phyloP scores from a whole-genome alignment of 495 filamentous ascomycete species.

The Annulohypoxylon nitens region DNA sequence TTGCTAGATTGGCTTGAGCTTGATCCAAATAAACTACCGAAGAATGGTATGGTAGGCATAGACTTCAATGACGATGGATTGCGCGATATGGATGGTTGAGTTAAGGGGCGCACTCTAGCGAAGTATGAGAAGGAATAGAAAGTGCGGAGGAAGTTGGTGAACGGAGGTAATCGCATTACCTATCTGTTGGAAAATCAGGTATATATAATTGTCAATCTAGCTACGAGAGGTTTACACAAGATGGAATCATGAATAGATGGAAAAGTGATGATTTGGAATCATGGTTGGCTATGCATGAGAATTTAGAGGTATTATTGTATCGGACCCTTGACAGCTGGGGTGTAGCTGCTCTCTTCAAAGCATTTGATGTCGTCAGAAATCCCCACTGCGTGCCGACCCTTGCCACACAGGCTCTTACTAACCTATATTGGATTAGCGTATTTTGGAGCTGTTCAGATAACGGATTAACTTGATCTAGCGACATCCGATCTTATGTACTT shows the following conservation, averaged over 20 bases:
- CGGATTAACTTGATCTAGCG: slow-evolving; percentile 35
- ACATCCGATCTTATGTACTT: slow-evolving; percentile 16
- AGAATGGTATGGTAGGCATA: slow-evolving; percentile 80
- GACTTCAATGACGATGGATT: slow-evolving; percentile 58
- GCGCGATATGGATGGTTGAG: slow-evolving; percentile 19
- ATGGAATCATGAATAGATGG: slow-evolving; percentile 18
- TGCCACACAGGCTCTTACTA: slow-evolving; percentile 1
- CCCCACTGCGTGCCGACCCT: slow-evolving; percentile 20
- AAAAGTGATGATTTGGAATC: slow-evolving; percentile 38
- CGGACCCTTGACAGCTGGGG: slow-evolving; percentile 22
- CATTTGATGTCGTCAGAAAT: slow-evolving; percentile 36
- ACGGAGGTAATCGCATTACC: slow-evolving; percentile 68
- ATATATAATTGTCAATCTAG: slow-evolving; percentile 6
- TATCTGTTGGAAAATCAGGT: slow-evolving; percentile 6
- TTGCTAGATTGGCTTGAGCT: slow-evolving; percentile 59
- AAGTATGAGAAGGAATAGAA: slow-evolving; percentile 57
- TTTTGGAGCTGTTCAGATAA: not conserved
- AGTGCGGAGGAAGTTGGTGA: slow-evolving; percentile 66
- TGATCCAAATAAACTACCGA: slow-evolving; percentile 81
- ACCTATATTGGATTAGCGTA: not conserved
- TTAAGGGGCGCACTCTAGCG: slow-evolving; percentile 47
- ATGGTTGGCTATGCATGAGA: slow-evolving; percentile 11
- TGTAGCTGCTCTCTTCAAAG: too few relatives aligned
- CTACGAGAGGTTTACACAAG: not conserved
- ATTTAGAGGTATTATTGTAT: slow-evolving; percentile 1